Base-by-base conservation (phyloP, 192 early-diverging fungal species). In the Coemansia biformis region DNA sequence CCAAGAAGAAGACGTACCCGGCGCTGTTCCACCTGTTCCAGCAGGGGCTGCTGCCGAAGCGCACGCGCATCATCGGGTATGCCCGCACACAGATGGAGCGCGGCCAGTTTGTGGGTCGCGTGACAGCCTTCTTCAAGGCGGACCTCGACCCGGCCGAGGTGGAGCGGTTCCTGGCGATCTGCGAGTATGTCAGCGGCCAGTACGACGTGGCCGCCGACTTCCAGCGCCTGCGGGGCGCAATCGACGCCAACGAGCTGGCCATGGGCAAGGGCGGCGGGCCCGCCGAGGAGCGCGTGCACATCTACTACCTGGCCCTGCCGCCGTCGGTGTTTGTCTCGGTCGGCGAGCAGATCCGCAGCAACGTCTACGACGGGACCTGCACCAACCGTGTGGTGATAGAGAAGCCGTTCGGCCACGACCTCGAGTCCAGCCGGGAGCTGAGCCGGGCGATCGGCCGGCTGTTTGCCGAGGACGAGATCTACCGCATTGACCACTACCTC, bases 401-500 rank as follows among this genome's bases (percentile, higher is more conserved):
- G 54, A 98, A 98, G 80, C 95, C 95, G 3, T 98, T 98, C 77
- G 95, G 95, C 8, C 86, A 85, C 66, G 95, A 98, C 59, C 76
- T 85, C 23, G 90, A 86, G 1, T 89, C 86, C 38, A 87, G 84
- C 41, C 78, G 85, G 42, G 73, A 81, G 56, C 79, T 98, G 9
- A 82, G 74, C 33, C 48, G 46, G n/a, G 80, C 83, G 2, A 74
- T 98, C 23, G 83, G 84, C 19, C 68, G 77, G 9, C 66, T 89
- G 44, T 98, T 89, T 78, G 67, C 67, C 13, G 95, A 98, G 54
- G 81, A 92, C 19, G 93, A 96, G 86, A 91, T 95, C 45, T 96
- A 93, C 79, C 87, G 95, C 45, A 98, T 98, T 55, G 95, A 98
- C 65, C 95, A 98, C 67, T 98, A 98, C 55, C 83, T 98, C 28